Base-by-base conservation (phyloP, 2,329 filamentous ascomycete species). In the Geosmithia flava region DNA sequence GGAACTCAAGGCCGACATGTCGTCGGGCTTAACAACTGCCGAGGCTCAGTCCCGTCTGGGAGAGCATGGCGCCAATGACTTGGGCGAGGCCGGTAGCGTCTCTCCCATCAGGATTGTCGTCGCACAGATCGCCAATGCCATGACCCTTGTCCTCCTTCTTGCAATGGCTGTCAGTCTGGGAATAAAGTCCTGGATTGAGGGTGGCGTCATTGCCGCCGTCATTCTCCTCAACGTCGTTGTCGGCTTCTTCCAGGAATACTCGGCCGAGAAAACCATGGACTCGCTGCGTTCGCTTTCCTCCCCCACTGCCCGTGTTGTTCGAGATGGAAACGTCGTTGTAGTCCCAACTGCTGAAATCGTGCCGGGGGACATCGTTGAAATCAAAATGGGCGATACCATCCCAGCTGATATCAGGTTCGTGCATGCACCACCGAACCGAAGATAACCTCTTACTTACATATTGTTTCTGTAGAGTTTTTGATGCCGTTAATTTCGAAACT, bases 401-500 rank as follows among this genome's bases (percentile, higher is more conserved):
- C 75, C 76, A 10, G 76, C 76, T 8, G 76, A 80, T 56, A 61
- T 79, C 16, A 23, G 45, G 45, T 46, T 37, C 20, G 42, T 27
- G 17, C n/a, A 39, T 46, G 7, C 29, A 39, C 8, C 19, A 10
- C 20, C 45, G 16, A 33, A 8, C 6, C 20, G 7, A 7, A 5
- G 13, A 27, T 16, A 8, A 44, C 42, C 42, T 7, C n/a, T 20
- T 20, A 30, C 43, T 45, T n/a, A 39, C 27, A 23, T 39, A 8
- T 39, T 39, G 8, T 6, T 20, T 19, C 20, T 29, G 8, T 19
- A 66, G 74, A 47, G 54, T 71, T 3, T 53, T 77, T 50, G 71
- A 78, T 48, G 70, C 67, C 29, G 74, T 81, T 63, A 83, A 84
- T 58, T 69, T 80, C 33, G 78, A 79, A 50, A 80, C 76, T 49